A percentile compares a stretch with the other conserved stretches of the same genome.
phyloP scores from a whole-genome alignment of 2,329 filamentous ascomycete genomes.

The Blastomyces percursus region DNA sequence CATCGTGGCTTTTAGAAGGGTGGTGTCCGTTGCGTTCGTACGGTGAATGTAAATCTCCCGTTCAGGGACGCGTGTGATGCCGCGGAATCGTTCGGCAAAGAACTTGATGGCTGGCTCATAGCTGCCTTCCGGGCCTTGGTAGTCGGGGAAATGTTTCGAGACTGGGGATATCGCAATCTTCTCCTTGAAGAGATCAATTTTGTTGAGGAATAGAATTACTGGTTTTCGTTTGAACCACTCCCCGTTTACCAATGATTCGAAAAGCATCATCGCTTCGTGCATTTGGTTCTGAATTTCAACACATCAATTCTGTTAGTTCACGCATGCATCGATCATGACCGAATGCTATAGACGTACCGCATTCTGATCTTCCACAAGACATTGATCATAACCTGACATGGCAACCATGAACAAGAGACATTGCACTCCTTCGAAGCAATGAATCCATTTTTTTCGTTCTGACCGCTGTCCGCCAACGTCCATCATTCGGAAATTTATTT shows the following conservation, averaged over 20 bases:
- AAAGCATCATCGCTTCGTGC: constrained; percentile 79
- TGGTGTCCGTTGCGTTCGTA: constrained; percentile 54
- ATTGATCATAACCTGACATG: constrained; percentile 94
- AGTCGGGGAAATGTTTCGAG: constrained; percentile 66
- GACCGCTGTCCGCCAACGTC: constrained; percentile 87
- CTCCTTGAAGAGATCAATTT: constrained; percentile 74
- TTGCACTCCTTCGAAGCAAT: constrained; percentile 90
- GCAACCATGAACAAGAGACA: constrained; percentile 87
- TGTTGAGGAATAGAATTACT: constrained; percentile 76
- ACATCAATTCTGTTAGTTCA: constrained; percentile 11
- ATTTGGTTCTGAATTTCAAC: constrained; percentile 60
- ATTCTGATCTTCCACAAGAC: constrained; percentile 89
- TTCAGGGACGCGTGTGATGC: constrained; percentile 54
- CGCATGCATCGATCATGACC: neutral
- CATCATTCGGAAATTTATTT: constrained; percentile 94
- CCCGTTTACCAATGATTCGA: constrained; percentile 75
- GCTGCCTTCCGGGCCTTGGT: constrained; percentile 59
- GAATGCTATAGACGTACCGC: constrained; percentile 53
- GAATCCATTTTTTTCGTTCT: constrained; percentile 95
- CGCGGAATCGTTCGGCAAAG: constrained; percentile 70
- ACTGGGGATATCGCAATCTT: constrained; percentile 63
- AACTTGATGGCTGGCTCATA: constrained; percentile 67
- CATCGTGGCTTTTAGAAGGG: constrained; percentile 77
- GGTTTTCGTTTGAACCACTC: constrained; percentile 77
- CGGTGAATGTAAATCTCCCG: constrained; percentile 50